phyloP scores from a whole-genome alignment of 345 rosid genomes.

The Cardamine occulta region DNA sequence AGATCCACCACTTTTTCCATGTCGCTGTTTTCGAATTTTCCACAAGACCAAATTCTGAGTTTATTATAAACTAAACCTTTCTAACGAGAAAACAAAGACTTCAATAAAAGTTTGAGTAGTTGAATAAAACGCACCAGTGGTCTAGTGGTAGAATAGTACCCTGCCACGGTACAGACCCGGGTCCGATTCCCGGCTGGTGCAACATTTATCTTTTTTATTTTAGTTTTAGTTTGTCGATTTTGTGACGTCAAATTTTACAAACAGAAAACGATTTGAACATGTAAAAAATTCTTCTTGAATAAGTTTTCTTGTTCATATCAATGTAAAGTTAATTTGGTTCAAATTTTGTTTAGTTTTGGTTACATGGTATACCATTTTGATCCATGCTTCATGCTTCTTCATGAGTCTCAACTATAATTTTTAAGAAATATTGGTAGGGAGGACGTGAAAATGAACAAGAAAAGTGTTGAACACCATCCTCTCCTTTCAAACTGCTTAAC shows the following conservation, averaged over 20 bases:
- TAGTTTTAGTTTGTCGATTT: too few relatives aligned
- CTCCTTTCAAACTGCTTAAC: constrained; percentile 45
- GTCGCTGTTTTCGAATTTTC: not conserved
- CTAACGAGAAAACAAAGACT: too few relatives aligned
- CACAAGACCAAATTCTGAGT: not conserved
- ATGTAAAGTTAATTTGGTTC: not conserved
- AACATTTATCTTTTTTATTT: not conserved
- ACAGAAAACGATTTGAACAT: not conserved
- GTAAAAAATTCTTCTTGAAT: too few relatives aligned
- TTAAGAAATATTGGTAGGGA: constrained; percentile 29
- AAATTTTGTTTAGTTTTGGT: not conserved
- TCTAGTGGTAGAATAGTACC: constrained; percentile 67
- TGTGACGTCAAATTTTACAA: not conserved
- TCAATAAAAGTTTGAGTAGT: too few relatives aligned
- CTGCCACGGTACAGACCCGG: constrained; percentile 86
- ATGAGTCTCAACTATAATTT: too few relatives aligned
- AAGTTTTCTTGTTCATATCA: not conserved
- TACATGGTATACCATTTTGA: not conserved
- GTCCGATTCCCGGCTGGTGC: constrained; percentile 89
- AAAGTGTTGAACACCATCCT: constrained; percentile 48
- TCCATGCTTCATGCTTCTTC: too few relatives aligned
- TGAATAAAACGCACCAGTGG: constrained; percentile 45
- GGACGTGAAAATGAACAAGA: constrained; percentile 40
- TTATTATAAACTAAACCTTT: not conserved
- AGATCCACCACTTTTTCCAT: constrained; percentile 47